Evolutionary conservation across 164 flowering plant species (phyloP).

Genomic region (Macadamia tetraphylla): DNA sequence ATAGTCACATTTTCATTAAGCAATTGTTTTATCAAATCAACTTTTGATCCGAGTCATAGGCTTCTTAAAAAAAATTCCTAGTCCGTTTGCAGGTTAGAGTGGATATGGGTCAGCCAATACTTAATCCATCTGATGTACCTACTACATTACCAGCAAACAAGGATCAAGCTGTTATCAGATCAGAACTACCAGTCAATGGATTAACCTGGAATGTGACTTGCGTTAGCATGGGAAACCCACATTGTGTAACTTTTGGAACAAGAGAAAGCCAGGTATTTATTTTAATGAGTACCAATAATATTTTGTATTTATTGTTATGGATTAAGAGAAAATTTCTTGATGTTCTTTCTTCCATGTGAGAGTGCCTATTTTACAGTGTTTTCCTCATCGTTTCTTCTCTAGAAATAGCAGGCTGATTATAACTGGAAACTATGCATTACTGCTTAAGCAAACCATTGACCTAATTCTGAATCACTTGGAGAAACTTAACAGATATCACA

Average conservation of each 20-base stretch:
- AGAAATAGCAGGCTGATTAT: not conserved
- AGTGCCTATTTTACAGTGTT: not conserved
- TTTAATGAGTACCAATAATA: not conserved
- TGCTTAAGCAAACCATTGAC: not conserved
- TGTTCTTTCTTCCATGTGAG: not conserved
- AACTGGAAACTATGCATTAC: not conserved
- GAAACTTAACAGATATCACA: too few species aligned
- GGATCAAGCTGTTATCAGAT: constrained; percentile 55
- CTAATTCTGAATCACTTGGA: not conserved
- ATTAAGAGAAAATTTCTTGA: not conserved
- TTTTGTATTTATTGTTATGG: not conserved
- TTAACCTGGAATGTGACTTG: constrained; percentile 83
- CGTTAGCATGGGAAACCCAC: constrained; percentile 99
- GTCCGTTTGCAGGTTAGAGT: constrained; percentile 66
- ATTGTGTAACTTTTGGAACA: constrained; percentile 77
- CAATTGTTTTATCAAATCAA: not conserved
- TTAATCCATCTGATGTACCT: constrained; percentile 67
- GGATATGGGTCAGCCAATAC: constrained; percentile 95
- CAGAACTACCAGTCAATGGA: constrained; percentile 65
- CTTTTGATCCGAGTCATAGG: not conserved
- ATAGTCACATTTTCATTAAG: not conserved
- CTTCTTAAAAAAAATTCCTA: not conserved
- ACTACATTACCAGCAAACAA: constrained; percentile 61
- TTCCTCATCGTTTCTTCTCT: not conserved
- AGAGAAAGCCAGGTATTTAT: constrained; percentile 49